Percentiles rank a stretch among this genome's conserved stretches.
Evolutionary conservation across 768 basidiomycete species (phyloP).

Genomic region (Boletus barrowsii): DNA sequence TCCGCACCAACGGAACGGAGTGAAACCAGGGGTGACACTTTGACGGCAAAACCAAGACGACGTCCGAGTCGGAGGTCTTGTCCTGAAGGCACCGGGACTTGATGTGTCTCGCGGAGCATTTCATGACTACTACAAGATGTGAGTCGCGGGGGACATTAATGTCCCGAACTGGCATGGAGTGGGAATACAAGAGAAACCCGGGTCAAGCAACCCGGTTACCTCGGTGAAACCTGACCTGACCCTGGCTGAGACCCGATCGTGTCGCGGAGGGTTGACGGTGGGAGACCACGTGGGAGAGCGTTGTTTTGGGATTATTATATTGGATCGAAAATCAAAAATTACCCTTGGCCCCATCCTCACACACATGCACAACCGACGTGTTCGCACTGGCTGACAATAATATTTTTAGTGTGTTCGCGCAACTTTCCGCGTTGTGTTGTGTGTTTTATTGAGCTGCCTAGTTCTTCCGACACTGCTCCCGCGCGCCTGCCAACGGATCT

Average conservation of each 20-base stretch:
- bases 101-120: neutral
- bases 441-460: constrained; percentile 9
- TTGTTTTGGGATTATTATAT: neutral
- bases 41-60: no score
- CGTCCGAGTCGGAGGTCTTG: neutral
- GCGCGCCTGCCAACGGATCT: constrained; percentile 22
- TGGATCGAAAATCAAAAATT: neutral
- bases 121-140: constrained; percentile 13
- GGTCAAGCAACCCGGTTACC: constrained; percentile 13
- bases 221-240: constrained; percentile 13
- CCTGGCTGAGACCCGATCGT: constrained; percentile 9
- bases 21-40: constrained; percentile 16
- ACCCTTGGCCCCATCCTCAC: constrained; percentile 14
- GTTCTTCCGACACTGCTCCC: constrained; percentile 23
- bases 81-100: neutral
- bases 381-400: constrained; percentile 9
- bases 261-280: constrained; percentile 13
- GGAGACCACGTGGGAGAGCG: constrained; percentile 27
- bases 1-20: neutral
- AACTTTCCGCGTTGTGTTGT: neutral
- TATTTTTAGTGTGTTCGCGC: constrained; percentile 16
- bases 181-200: constrained; percentile 9
- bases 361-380: neutral
- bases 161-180: neutral
- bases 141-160: constrained; percentile 18